Percentiles rank a stretch among this genome's conserved stretches.
Evolutionary conservation across 306 rosid species (phyloP).

Genomic region (apple (Malus domestica)): DNA sequence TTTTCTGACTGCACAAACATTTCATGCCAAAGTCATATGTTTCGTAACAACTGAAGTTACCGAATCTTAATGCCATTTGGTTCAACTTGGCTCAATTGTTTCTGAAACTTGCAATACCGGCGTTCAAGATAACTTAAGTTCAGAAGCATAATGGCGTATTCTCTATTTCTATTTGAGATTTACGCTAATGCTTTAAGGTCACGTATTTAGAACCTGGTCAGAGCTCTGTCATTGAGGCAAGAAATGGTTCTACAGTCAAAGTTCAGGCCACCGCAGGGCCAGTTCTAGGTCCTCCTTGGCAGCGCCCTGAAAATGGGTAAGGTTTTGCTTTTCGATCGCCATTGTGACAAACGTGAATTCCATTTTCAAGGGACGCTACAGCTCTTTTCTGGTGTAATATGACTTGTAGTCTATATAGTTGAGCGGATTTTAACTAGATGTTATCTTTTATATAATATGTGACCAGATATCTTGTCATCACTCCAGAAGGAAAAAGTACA

Average conservation of each 20-base stretch:
- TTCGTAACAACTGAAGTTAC: background rate
- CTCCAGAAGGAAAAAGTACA: conserved; percentile 54
- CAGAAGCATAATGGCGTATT: background rate
- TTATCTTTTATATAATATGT: conserved; percentile 3
- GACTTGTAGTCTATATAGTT: background rate
- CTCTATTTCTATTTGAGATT: conserved; percentile 1
- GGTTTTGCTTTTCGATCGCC: conserved; percentile 1
- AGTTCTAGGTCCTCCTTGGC: conserved; percentile 98
- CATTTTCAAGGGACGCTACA: background rate
- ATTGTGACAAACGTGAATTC: background rate
- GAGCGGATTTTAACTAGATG: background rate
- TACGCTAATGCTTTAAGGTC: conserved; percentile 36
- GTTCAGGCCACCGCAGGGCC: conserved; percentile 87
- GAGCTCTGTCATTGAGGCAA: conserved; percentile 63
- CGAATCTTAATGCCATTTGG: background rate
- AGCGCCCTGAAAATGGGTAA: conserved; percentile 94
- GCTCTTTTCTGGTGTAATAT: background rate
- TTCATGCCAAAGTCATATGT: background rate
- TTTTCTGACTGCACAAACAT: background rate
- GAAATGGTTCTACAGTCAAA: conserved; percentile 42
- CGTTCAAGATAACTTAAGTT: background rate
- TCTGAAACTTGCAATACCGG: background rate
- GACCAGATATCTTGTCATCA: conserved; percentile 60
- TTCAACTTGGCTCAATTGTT: background rate
- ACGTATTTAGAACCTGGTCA: conserved; percentile 83